Conservation (phyloP, 495 filamentous ascomycete species). For the Hypomontagnella monticulosa region DNA sequence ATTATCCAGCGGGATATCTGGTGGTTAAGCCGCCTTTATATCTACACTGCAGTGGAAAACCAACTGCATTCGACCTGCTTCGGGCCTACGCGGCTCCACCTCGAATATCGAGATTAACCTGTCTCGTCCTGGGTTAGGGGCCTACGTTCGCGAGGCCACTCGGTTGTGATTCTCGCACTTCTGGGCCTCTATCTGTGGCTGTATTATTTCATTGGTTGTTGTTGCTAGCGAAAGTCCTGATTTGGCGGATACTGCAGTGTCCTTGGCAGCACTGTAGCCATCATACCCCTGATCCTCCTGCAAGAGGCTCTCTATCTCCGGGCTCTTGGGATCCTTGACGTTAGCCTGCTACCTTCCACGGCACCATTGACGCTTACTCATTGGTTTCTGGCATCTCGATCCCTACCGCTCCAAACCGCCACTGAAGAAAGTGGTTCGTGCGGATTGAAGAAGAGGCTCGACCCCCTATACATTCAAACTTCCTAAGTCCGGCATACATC, state of each 20-base stretch:
- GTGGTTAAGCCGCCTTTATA: conserved; percentile 9
- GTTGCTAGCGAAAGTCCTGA: conserved; percentile 4
- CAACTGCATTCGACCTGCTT: conserved; percentile 14
- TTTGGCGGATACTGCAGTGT: conserved; percentile 14
- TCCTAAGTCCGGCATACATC: conserved; percentile 44
- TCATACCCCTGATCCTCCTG: conserved; percentile 34
- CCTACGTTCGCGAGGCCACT: conserved; percentile 16
- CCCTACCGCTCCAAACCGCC: conserved; percentile 5
- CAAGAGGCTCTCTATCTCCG: conserved; percentile 39
- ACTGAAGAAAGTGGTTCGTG: conserved; percentile 13
- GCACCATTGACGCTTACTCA: conserved; percentile 36
- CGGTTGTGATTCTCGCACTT: conserved; percentile 13
- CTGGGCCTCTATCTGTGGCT: neutral
- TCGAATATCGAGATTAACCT: conserved; percentile 10
- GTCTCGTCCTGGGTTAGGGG: neutral
- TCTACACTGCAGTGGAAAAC: conserved; percentile 11
- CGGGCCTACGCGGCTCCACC: conserved; percentile 16
- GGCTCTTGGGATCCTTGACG: conserved; percentile 10
- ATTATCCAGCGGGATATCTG: conserved; percentile 14
- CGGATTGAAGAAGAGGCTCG: conserved; percentile 27
- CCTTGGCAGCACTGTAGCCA: conserved; percentile 9
- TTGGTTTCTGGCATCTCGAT: conserved; percentile 19
- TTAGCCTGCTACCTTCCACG: conserved; percentile 2
- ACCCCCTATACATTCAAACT: conserved; percentile 32
- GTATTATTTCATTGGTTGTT: conserved; percentile 25